Evolutionary conservation across 208 protist species (phyloP), one percentile per base, ranked within the genome.

Genomic region (Baffinella frigidus): DNA sequence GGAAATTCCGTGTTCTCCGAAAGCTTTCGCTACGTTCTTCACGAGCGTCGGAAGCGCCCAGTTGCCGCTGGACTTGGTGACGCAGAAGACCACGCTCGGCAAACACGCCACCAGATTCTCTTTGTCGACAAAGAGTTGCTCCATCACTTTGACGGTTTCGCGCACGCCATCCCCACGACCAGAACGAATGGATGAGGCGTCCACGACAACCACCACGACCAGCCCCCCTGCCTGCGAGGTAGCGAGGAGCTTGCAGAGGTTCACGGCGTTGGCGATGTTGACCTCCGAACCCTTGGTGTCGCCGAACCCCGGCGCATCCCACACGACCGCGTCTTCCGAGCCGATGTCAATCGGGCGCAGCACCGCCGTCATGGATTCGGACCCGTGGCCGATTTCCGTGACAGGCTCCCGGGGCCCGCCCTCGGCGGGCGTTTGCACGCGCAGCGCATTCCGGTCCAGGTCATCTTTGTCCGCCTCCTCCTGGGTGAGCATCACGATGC

Each of bases 181-280:
- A 2, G 77, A 7, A 35, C 10, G 17, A 43, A 87, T n/a, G 4
- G 77, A 50, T 1, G 43, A 2, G 14, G 77, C 77, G 39, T 87
- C 77, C 30, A 87, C 4, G 33, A 87, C 77, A 71, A 56, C 43
- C 20, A 87, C 30, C 3, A 87, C 50, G 33, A 67, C n/a, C 50
- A 87, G 7, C 14, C 77, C 77, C 27, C 35, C n/a, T 45, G 24
- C 14, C 9, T 87, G 43, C 0, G 77, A 87, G 27, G 39, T 43
- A 27, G 45, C 39, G 14, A 87, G 27, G 39, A 87, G 77, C 3
- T 61, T 45, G 5, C 14, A n/a, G 11, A 87, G 36, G 44, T 87
- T 87, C n/a, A 90, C 83, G 9, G 83, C 83, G 48, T 90, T 90
- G 3, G 83, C 51, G 24, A 90, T 90, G 83, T 90, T 73, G 36